Evolutionary conservation across 805 yeast species (phyloP).

Genomic region (Lachancea cidri): DNA sequence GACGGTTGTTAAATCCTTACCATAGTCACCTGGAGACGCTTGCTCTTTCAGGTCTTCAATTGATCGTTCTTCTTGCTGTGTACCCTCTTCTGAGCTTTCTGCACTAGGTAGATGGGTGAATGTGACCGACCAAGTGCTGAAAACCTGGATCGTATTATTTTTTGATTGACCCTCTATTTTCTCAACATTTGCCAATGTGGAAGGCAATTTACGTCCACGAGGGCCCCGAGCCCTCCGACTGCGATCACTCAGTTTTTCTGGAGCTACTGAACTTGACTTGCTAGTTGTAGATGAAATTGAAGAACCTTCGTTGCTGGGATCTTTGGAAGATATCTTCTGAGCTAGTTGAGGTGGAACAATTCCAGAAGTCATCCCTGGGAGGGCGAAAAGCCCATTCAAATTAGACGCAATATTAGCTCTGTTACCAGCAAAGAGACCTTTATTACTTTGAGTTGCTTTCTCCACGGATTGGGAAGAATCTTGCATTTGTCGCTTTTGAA

Average conservation of each 20-base stretch:
- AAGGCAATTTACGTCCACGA: conserved; percentile 63
- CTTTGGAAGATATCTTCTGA: conserved; percentile 12
- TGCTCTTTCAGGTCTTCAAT: too few species aligned
- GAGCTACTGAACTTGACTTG: not conserved
- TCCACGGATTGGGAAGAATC: conserved; percentile 16
- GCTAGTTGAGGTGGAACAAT: conserved; percentile 17
- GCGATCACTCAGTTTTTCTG: conserved; percentile 24
- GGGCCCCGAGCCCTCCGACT: conserved; percentile 67
- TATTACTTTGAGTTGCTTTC: conserved; percentile 12
- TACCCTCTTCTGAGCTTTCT: too few species aligned
- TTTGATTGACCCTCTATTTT: conserved; percentile 22
- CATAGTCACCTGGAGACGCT: too few species aligned
- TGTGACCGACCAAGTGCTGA: conserved; percentile 20
- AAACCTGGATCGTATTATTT: conserved; percentile 18
- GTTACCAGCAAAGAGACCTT: conserved; percentile 29
- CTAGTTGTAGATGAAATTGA: not conserved
- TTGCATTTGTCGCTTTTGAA: conserved; percentile 46
- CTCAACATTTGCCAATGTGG: conserved; percentile 39
- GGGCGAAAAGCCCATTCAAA: conserved; percentile 55
- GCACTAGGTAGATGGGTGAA: too few species aligned
- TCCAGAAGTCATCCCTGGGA: conserved; percentile 44
- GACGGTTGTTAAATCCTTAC: too few species aligned
- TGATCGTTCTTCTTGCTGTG: too few species aligned
- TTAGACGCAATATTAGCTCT: conserved; percentile 50
- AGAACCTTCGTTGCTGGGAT: not conserved